A percentile compares a stretch with the other conserved stretches of the same genome.
phyloP scores from a whole-genome alignment of 306 rosid genomes.

The Erythrophleum fordii region DNA sequence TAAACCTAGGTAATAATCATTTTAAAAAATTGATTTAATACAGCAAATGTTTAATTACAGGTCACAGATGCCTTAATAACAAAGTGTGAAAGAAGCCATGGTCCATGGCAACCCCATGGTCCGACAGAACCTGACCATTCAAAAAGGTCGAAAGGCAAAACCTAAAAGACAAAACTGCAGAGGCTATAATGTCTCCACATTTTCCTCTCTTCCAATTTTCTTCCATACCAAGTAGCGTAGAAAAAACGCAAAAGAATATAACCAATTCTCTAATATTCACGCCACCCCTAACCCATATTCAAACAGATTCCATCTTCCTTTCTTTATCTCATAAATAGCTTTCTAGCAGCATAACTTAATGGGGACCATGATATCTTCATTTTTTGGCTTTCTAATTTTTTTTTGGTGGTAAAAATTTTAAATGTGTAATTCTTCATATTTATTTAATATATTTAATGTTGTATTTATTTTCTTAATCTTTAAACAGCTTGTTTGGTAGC shows the following conservation, averaged over 20 bases:
- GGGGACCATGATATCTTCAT: slow-evolving; percentile 32
- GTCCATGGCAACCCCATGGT: background rate
- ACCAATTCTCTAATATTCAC: slow-evolving; percentile 32
- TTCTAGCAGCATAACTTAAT: background rate
- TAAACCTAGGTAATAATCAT: no score
- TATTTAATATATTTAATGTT: background rate
- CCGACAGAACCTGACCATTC: slow-evolving; percentile 4
- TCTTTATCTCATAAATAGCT: background rate
- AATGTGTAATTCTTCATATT: background rate
- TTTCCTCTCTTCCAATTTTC: background rate
- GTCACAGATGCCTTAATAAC: no score
- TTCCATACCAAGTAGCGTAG: background rate
- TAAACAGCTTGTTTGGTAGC: no score
- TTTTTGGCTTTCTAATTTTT: background rate
- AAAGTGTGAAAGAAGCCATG: background rate
- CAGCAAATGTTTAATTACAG: no score
- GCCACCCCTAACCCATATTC: slow-evolving; percentile 35
- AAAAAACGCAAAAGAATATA: background rate
- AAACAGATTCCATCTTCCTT: slow-evolving; percentile 39
- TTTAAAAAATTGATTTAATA: no score
- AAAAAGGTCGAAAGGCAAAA: background rate
- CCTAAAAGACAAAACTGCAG: background rate
- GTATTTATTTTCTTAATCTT: no score
- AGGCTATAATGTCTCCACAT: background rate
- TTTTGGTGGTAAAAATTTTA: background rate